Evolutionary conservation across 768 basidiomycete species (phyloP).

Genomic region (Russula brevipes): DNA sequence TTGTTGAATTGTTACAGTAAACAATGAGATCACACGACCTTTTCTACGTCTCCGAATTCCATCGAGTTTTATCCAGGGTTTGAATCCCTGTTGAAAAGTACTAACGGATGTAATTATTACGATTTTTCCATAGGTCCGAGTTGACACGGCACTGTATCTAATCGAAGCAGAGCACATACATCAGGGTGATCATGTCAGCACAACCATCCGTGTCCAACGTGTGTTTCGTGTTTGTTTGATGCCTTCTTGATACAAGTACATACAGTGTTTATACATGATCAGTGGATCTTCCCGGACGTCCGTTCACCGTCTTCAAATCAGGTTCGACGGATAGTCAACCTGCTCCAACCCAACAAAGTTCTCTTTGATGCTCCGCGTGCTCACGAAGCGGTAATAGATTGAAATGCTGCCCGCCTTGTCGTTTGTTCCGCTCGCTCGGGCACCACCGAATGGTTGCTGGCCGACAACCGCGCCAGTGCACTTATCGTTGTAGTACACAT

Average conservation of each 20-base stretch:
- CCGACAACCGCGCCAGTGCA: conserved; percentile 98
- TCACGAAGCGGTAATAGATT: conserved; percentile 77
- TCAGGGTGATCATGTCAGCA: no score
- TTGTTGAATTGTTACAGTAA: no score
- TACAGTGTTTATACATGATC: neutral
- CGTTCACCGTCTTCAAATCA: conserved; percentile 40
- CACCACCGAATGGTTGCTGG: conserved; percentile 97
- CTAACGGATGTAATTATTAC: no score
- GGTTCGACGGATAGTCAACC: conserved; percentile 83
- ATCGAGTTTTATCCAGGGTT: no score
- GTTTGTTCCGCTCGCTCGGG: conserved; percentile 89
- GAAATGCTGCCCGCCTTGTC: conserved; percentile 90
- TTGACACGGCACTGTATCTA: no score
- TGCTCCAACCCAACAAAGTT: conserved; percentile 82
- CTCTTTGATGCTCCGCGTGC: conserved; percentile 93
- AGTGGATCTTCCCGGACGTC: neutral
- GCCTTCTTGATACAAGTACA: neutral
- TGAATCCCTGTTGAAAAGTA: no score
- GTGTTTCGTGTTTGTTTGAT: no score
- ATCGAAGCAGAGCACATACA: no score
- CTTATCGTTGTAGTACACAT: conserved; percentile 97
- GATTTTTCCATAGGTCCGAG: no score
- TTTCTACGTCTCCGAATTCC: no score
- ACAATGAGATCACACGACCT: no score
- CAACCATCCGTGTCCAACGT: no score